A percentile compares a stretch with the other conserved stretches of the same genome.
phyloP scores from a whole-genome alignment of 2,329 filamentous ascomycete species.

The Trichoderma asperellum region DNA sequence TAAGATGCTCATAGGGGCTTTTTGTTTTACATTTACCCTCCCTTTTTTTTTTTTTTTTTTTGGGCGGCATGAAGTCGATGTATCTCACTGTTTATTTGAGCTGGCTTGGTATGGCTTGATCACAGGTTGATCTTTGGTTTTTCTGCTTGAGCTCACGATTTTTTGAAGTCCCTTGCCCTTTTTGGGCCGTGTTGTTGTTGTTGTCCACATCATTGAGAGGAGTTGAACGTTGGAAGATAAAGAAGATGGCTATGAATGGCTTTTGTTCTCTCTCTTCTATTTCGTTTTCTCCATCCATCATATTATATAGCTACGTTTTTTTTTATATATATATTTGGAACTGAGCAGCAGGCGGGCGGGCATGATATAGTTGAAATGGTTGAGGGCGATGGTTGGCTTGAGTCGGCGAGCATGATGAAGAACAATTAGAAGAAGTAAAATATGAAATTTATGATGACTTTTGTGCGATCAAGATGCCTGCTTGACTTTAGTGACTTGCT shows the following conservation, averaged over 20 bases:
- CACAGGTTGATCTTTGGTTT: slow-evolving; percentile 3
- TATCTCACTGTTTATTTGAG: slow-evolving; percentile 9
- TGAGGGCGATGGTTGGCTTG: slow-evolving; percentile 4
- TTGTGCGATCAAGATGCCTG: neutral
- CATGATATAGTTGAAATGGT: slow-evolving; percentile 8
- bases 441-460: slow-evolving; percentile 11
- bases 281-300: neutral
- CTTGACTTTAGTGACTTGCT: neutral
- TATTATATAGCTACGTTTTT: slow-evolving; percentile 11
- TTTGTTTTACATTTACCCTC: neutral
- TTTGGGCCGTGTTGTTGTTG: neutral
- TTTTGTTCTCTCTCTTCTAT: neutral
- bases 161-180: neutral
- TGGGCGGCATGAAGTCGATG: slow-evolving; percentile 18
- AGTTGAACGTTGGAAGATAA: neutral
- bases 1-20: neutral
- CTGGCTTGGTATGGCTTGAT: slow-evolving; percentile 16
- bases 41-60: no score
- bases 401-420: slow-evolving; percentile 16
- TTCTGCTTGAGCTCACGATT: slow-evolving; percentile 7
- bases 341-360: slow-evolving; percentile 13
- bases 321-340: slow-evolving; percentile 7
- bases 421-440: neutral
- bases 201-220: slow-evolving; percentile 6
- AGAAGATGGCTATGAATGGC: neutral